Percentiles rank a stretch among this genome's conserved stretches.
Evolutionary conservation across 352 stramenopile species (phyloP).

Genomic region (Phytophthora sansomeana): DNA sequence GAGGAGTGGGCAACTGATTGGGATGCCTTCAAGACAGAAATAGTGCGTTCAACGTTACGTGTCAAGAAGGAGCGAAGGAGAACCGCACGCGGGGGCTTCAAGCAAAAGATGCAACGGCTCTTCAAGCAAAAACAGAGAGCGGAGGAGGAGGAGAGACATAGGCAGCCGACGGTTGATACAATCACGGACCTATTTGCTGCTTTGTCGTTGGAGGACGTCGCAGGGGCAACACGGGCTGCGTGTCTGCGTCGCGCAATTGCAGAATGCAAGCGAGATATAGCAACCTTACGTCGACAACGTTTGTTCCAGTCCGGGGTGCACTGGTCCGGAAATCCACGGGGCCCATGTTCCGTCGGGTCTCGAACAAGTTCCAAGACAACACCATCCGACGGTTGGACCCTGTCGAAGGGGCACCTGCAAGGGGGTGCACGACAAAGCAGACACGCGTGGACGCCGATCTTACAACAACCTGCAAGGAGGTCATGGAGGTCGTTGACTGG

Average conservation of each 20-base stretch:
- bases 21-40: background rate
- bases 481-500: background rate
- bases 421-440: background rate
- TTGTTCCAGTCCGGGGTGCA: too few species aligned
- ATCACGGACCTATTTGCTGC: background rate
- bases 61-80: background rate
- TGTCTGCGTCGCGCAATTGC: background rate
- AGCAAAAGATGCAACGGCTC: background rate
- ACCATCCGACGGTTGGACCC: background rate
- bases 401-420: background rate
- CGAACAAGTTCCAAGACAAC: background rate
- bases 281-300: background rate
- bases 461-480: background rate
- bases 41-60: background rate
- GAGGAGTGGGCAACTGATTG: background rate
- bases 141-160: background rate
- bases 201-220: background rate
- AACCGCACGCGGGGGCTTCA: background rate
- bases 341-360: background rate
- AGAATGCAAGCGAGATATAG: background rate
- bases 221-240: background rate
- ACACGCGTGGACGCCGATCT: background rate
- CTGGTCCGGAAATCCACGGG: background rate
- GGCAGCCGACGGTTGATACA: background rate
- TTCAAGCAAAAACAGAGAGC: background rate